Base-by-base conservation (phyloP, 371 early-diverging fungal genomes). In the Mucor indicus region DNA sequence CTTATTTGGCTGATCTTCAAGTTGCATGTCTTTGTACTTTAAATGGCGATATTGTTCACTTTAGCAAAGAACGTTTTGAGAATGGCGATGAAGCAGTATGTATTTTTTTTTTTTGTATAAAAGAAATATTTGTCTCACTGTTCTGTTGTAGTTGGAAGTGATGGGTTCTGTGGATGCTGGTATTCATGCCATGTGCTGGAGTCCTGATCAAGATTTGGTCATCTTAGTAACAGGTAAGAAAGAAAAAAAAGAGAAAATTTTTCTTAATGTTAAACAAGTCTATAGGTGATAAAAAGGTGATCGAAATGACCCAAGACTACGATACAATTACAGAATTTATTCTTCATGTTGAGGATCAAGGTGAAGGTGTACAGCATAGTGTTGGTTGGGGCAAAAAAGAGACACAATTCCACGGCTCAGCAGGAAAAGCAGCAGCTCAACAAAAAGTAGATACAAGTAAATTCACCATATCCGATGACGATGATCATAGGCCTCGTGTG, bases 321-420 rank as follows among this genome's bases (percentile, higher is more conserved):
- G 92, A 96, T 45, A 85, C 93, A 0, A 80, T 96, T 25, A 72
- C 84, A 3, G 94, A 94, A 51, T 80, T 81, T n/a, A 79, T 80
- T 0, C 64, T 91, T 17, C 73, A 84, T 49, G 84, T 80, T 9
- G 80, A 80, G 16, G 81, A 82, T 23, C 50, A 72, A 35, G 90
- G 89, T 7, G 84, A 87, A 75, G 89, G 84, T 41, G 76, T 79
- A 35, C 79, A 76, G 17, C 88, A 90, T 29, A 83, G 74, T 42
- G 85, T 98, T n/a, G 98, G 98, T 29, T 98, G 98, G 98, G 98
- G 98, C 41, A 86, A 81, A 46, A 94, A 92, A 50, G 97, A 95
- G 60, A 98, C 98, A 7, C 98, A 98, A 63, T 98, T 96, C 60
- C 96, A 97, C 58, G 98, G 98, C 31, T 81, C 84, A 13, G 90